Percentiles rank a stretch among this genome's conserved stretches.
phyloP scores from a whole-genome alignment of 2,329 filamentous ascomycete genomes.

The Sporothrix protearum region DNA sequence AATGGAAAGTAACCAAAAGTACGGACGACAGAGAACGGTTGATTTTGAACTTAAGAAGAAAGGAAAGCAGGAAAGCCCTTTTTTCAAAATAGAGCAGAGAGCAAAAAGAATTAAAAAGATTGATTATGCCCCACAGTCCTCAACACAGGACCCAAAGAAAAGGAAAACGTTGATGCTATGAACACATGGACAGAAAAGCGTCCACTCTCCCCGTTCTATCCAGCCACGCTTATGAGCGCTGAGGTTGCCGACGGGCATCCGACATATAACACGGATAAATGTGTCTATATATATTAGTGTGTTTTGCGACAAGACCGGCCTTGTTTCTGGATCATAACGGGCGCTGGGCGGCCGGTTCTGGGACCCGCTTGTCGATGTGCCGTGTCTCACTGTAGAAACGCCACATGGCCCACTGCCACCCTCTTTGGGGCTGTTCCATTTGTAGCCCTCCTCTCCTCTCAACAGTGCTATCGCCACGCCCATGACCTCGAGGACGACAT shows the following conservation, averaged over 20 bases:
- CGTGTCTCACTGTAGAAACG: background rate
- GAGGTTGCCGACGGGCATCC: background rate
- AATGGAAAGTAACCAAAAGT: background rate
- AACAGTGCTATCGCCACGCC: conserved; percentile 35
- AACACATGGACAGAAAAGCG: background rate
- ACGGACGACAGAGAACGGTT: background rate
- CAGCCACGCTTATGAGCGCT: background rate
- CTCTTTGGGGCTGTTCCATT: background rate
- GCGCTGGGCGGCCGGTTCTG: background rate
- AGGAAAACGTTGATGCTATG: background rate
- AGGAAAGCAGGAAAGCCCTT: too few species aligned
- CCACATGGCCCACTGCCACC: background rate
- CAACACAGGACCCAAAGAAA: background rate
- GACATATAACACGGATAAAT: too few species aligned
- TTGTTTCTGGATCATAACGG: too few species aligned
- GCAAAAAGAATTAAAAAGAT: background rate
- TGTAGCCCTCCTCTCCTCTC: background rate
- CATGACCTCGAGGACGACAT: conserved; percentile 76
- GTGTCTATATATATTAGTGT: background rate
- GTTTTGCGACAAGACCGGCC: too few species aligned
- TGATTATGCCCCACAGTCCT: too few species aligned
- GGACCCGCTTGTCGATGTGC: background rate
- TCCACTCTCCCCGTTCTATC: background rate
- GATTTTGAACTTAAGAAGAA: background rate
- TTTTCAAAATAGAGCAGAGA: background rate